phyloP scores from a whole-genome alignment of 2,329 filamentous ascomycete species.

The Herpotrichia juniperi region DNA sequence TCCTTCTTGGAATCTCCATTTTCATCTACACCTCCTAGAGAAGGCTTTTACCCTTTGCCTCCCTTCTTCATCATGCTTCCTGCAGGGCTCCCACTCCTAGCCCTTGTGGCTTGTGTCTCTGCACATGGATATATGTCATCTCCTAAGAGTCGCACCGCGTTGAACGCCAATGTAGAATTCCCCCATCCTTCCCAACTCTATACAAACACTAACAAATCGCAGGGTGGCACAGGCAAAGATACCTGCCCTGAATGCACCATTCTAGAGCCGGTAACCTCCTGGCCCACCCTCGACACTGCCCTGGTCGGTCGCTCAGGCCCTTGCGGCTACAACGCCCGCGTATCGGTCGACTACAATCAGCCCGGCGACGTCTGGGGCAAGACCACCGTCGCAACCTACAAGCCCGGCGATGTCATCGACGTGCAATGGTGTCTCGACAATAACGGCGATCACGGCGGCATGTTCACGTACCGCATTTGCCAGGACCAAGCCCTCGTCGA shows the following conservation, averaged over 20 bases:
- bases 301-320: conserved; percentile 38
- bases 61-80: conserved; percentile 23
- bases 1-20: too few species aligned
- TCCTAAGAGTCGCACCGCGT: conserved; percentile 41
- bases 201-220: not conserved
- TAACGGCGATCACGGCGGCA: conserved; percentile 43
- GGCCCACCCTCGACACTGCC: conserved; percentile 36
- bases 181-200: not conserved
- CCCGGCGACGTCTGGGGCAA: conserved; percentile 38
- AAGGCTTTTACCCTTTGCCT: not conserved
- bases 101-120: conserved; percentile 24
- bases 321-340: conserved; percentile 44
- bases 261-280: conserved; percentile 39
- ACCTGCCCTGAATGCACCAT: conserved; percentile 44
- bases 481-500: conserved; percentile 39
- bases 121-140: conserved; percentile 40
- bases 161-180: conserved; percentile 34
- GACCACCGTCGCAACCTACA: conserved; percentile 36
- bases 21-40: too few species aligned
- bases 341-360: conserved; percentile 41
- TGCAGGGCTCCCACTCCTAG: conserved; percentile 19
- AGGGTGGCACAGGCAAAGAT: conserved; percentile 26
- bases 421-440: conserved; percentile 43
- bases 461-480: conserved; percentile 43
- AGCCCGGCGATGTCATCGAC: conserved; percentile 32